These are phyloP conservation scores for Datisca glomerata DNA, from an alignment of 306 rosid genomes.

Conservation along the genomic window DNA sequence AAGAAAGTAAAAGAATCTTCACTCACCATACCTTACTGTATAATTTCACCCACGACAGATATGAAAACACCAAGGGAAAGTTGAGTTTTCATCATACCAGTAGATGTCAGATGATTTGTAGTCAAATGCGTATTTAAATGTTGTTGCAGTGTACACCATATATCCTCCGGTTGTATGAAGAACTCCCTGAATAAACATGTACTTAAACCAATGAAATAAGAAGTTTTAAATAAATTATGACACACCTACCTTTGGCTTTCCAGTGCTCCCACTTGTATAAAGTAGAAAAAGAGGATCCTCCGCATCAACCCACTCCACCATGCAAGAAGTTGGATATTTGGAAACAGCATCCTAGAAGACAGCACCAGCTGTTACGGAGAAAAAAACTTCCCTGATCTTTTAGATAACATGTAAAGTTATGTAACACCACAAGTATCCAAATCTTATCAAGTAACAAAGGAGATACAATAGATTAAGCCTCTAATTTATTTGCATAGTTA, in stretches of 20 bases:
- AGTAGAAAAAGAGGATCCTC: slow-evolving; percentile 95
- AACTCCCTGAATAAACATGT: slow-evolving; percentile 43
- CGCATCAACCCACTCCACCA: slow-evolving; percentile 94
- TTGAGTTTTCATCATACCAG: slow-evolving; percentile 34
- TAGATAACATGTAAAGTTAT: too few relatives aligned
- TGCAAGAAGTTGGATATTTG: slow-evolving; percentile 53
- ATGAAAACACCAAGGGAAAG: background rate
- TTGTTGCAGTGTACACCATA: slow-evolving; percentile 86
- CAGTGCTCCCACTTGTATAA: slow-evolving; percentile 96
- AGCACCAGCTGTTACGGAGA: too few relatives aligned
- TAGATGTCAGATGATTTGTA: slow-evolving; percentile 69
- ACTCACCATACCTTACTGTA: too few relatives aligned
- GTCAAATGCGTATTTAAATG: slow-evolving; percentile 91
- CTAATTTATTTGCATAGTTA: too few relatives aligned
- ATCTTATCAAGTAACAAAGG: too few relatives aligned
- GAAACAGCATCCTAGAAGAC: slow-evolving; percentile 63
- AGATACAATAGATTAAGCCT: too few relatives aligned
- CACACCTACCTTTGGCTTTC: slow-evolving; percentile 75
- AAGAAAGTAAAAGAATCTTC: background rate
- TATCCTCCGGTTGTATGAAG: slow-evolving; percentile 94
- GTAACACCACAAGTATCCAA: too few relatives aligned
- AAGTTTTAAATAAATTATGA: background rate
- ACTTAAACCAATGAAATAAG: slow-evolving; percentile 5
- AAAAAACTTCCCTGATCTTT: too few relatives aligned
- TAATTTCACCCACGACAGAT: too few relatives aligned